phyloP scores from a whole-genome alignment of 2,329 filamentous ascomycete genomes.

The Colletotrichum simmondsii region DNA sequence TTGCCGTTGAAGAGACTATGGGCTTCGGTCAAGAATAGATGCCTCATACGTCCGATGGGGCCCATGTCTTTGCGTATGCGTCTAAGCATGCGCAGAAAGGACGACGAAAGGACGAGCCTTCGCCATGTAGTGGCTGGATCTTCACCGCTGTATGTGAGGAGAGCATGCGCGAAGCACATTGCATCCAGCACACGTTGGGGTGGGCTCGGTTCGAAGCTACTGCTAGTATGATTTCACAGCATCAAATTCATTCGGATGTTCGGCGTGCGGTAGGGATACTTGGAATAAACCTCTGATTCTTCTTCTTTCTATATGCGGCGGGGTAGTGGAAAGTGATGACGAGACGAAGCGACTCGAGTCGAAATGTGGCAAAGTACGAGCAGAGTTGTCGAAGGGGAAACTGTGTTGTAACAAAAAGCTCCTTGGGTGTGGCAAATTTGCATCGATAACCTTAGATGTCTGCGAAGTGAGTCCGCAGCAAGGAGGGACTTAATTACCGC shows the following conservation, averaged over 20 bases:
- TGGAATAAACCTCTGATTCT: constrained; percentile 34
- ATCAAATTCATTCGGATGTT: constrained; percentile 35
- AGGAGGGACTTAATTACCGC: constrained; percentile 12
- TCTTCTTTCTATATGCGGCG: constrained; percentile 23
- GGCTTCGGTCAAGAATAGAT: constrained; percentile 95
- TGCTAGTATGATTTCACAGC: constrained; percentile 26
- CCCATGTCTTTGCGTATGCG: background rate
- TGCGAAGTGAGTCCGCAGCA: constrained; percentile 16
- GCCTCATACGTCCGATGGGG: background rate
- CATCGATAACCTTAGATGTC: constrained; percentile 20
- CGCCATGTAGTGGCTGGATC: background rate
- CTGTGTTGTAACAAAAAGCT: constrained; percentile 29
- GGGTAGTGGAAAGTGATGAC: constrained; percentile 12
- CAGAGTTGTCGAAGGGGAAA: constrained; percentile 7
- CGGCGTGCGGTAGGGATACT: constrained; percentile 31
- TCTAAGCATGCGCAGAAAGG: background rate
- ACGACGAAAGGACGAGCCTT: background rate
- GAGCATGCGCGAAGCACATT: constrained; percentile 2
- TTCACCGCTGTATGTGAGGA: background rate
- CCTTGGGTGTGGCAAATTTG: constrained; percentile 30
- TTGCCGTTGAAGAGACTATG: constrained; percentile 98
- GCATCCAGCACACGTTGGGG: background rate
- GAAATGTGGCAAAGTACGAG: constrained; percentile 7
- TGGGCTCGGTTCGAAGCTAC: constrained; percentile 11
- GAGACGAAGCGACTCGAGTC: constrained; percentile 16